A percentile compares a stretch with the other conserved stretches of the same genome.
phyloP scores from a whole-genome alignment of 139 green algal species.

The Picochlorum sp. region DNA sequence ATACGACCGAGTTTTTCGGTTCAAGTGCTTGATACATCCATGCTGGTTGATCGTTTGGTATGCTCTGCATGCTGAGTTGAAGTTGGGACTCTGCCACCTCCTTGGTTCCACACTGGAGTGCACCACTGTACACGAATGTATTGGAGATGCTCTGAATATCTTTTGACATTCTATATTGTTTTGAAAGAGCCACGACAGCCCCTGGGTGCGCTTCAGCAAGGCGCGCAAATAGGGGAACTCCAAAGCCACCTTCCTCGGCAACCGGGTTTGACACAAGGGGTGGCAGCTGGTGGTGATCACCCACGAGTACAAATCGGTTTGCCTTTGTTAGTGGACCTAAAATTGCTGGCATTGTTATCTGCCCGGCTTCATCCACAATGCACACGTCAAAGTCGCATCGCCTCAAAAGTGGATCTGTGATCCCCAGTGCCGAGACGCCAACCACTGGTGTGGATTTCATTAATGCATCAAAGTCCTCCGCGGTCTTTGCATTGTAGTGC shows the following conservation, averaged over 20 bases:
- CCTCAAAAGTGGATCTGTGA: conserved; percentile 51
- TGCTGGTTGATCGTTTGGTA: background rate
- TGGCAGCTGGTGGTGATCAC: conserved; percentile 78
- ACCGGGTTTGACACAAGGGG: conserved; percentile 47
- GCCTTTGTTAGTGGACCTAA: conserved; percentile 54
- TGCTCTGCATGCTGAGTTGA: background rate
- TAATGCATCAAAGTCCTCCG: conserved; percentile 10
- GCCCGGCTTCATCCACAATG: conserved; percentile 91
- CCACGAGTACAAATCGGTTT: conserved; percentile 57
- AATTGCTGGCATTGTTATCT: conserved; percentile 43
- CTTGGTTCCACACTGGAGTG: conserved; percentile 53
- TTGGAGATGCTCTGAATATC: conserved; percentile 84
- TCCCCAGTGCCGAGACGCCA: conserved; percentile 67
- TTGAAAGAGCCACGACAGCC: conserved; percentile 48
- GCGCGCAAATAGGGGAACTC: conserved; percentile 65
- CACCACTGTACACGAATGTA: conserved; percentile 69
- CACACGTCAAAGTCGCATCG: conserved; percentile 75
- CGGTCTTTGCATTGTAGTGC: conserved; percentile 27
- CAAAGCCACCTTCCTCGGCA: conserved; percentile 58
- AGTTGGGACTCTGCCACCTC: conserved; percentile 43
- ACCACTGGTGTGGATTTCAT: conserved; percentile 25
- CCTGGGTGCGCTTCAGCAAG: conserved; percentile 74
- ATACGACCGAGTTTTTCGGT: conserved; percentile 53
- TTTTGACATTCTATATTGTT: conserved; percentile 90
- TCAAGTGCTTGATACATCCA: conserved; percentile 36